A percentile compares a stretch with the other conserved stretches of the same genome.
phyloP scores from a whole-genome alignment of 768 basidiomycete genomes.

The Russula foetens region DNA sequence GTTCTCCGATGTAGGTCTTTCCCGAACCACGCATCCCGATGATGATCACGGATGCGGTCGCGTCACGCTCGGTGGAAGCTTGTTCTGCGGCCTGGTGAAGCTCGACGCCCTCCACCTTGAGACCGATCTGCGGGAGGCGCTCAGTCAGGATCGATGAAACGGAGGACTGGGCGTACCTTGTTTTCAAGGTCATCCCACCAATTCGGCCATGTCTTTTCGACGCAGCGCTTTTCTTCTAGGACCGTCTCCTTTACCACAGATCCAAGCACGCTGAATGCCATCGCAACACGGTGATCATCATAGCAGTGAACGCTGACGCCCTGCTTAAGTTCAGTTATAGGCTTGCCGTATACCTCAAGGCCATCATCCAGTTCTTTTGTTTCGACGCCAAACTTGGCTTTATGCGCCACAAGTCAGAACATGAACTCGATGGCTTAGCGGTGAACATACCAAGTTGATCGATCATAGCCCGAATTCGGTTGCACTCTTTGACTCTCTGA shows the following conservation, averaged over 20 bases:
- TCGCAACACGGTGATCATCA: constrained; percentile 97
- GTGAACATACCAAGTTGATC: constrained; percentile 75
- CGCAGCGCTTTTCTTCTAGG: constrained; percentile 93
- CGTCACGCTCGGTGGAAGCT: constrained; percentile 33
- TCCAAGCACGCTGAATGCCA: constrained; percentile 92
- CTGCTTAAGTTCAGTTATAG: constrained; percentile 48
- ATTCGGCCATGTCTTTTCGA: constrained; percentile 99
- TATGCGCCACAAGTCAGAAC: neutral
- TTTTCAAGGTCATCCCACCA: constrained; percentile 99
- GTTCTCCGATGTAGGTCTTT: constrained; percentile 79
- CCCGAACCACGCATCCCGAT: constrained; percentile 98
- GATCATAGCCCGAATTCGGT: constrained; percentile 94
- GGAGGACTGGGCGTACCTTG: constrained; percentile 49
- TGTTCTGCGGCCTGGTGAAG: constrained; percentile 37
- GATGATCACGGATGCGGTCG: constrained; percentile 58
- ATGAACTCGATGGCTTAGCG: neutral
- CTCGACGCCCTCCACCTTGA: constrained; percentile 81
- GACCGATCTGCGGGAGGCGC: constrained; percentile 65
- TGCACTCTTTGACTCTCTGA: constrained; percentile 97
- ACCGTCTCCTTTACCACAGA: constrained; percentile 65
- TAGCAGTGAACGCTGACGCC: constrained; percentile 91
- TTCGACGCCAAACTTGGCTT: constrained; percentile 91
- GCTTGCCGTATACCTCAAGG: constrained; percentile 78
- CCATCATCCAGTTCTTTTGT: constrained; percentile 92
- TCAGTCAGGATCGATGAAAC: constrained; percentile 3